Evolutionary conservation across 257 asterid species (phyloP).

Genomic region (Pogostemon cablin): DNA sequence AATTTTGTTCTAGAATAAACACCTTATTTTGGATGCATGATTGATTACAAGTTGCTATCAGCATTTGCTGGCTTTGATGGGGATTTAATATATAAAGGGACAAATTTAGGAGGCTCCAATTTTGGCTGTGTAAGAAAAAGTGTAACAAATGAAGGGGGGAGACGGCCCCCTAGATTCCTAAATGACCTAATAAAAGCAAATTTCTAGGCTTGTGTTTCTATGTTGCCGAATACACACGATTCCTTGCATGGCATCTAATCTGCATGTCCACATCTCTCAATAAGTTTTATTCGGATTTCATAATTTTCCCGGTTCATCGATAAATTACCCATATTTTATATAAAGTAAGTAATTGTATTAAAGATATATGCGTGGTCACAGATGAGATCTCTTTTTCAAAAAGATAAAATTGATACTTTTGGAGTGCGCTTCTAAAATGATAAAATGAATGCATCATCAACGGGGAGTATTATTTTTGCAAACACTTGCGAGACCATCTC

Average conservation of each 20-base stretch:
- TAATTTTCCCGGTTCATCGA: too few species aligned
- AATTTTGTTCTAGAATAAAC: neutral
- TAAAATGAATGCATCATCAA: too few species aligned
- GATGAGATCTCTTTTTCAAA: too few species aligned
- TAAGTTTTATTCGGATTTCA: too few species aligned
- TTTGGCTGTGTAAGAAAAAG: neutral
- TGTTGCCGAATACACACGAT: neutral
- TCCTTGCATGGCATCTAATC: neutral
- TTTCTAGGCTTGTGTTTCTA: neutral
- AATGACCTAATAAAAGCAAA: slow-evolving; percentile 1
- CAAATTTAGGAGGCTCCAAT: neutral
- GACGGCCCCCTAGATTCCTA: neutral
- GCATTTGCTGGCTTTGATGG: slow-evolving; percentile 13
- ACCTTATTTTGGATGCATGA: neutral
- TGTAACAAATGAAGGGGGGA: neutral
- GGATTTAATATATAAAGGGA: neutral
- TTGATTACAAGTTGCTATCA: slow-evolving; percentile 21
- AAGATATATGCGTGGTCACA: too few species aligned
- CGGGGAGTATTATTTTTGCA: too few species aligned
- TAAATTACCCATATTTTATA: too few species aligned
- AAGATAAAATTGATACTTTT: too few species aligned
- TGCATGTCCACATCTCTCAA: neutral
- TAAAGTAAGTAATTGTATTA: too few species aligned
- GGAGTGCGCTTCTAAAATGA: too few species aligned
- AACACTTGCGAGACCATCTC: too few species aligned